Evolutionary conservation across 768 basidiomycete genomes (phyloP), one percentile per base, ranked within the genome.

Genomic region (Mycena kentingensis): DNA sequence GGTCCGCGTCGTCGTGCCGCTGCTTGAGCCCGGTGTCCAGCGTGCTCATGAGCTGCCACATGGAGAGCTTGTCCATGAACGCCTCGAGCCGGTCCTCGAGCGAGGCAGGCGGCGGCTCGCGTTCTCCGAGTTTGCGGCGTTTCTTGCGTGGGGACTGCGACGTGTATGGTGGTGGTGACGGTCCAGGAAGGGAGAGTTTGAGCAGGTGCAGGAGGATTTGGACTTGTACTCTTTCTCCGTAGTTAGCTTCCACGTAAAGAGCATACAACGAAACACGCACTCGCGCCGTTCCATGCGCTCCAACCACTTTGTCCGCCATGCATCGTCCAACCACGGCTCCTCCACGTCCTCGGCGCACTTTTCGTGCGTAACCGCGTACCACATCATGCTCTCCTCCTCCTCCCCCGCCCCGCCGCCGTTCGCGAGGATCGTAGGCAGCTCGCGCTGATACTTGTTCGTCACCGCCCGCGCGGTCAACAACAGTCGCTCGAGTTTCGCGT

Each of bases 61-160:
- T 83, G 3, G 85, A 87, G 6, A 92, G 67, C 61, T 84, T 88
- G 67, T 91, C 89, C 85, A 90, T 88, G 67, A 86, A 84, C 1
- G 74, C 72, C 64, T 91, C 88, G 1, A 90, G 67, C 22, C 77
- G 74, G n/a, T 83, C 84, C 44, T 81, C 79, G 2, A 49, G 63
- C 46, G 57, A 65, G 51, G 60, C 60, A 25, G 49, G 57, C n/a
- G 39, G 59, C n/a, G 58, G 48, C 5, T 46, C 51, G 34, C 70
- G 51, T 42, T 54, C 55, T 2, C 54, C 51, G 16, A 46, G 13
- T 27, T 65, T 63, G 19, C 60, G 58, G 36, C 69, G 51, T 52
- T 69, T 59, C 54, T 65, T 68, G 2, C 60, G 61, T 10, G 62
- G 58, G 27, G 57, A 58, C 13, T 61, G 55, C 45, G 65, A 44